Evolutionary conservation across 805 yeast species (phyloP).

Genomic region (Lipomyces starkeyi): DNA sequence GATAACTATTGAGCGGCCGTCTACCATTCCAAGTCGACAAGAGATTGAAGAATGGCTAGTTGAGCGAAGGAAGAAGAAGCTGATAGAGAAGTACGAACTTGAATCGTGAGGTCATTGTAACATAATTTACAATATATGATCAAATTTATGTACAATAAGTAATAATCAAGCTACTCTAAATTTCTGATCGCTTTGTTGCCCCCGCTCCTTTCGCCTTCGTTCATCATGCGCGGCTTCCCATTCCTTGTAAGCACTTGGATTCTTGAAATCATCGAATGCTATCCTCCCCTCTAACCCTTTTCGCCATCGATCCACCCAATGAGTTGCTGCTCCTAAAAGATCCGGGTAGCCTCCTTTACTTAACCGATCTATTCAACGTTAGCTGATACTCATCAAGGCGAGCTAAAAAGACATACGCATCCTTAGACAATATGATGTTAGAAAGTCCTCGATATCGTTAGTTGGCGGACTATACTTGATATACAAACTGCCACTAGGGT

Average conservation of each 20-base stretch:
- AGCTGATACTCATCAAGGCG: background rate
- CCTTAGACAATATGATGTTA: constrained; percentile 46
- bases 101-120: constrained; percentile 1
- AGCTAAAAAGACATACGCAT: constrained; percentile 15
- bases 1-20: constrained; percentile 27
- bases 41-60: constrained; percentile 43
- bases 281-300: constrained; percentile 56
- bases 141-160: background rate
- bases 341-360: constrained; percentile 48
- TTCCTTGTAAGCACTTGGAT: constrained; percentile 30
- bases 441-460: constrained; percentile 66
- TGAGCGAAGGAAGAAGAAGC: constrained; percentile 31
- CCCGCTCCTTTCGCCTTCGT: background rate
- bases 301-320: constrained; percentile 66
- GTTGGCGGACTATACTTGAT: constrained; percentile 67
- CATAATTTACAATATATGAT: background rate
- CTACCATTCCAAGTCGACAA: constrained; percentile 36
- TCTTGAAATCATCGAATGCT: constrained; percentile 44
- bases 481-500: constrained; percentile 49
- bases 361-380: constrained; percentile 39
- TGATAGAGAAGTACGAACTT: constrained; percentile 26
- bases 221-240: constrained; percentile 28
- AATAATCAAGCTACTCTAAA: background rate
- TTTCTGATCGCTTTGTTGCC: background rate
- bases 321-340: constrained; percentile 65